These are phyloP conservation scores for Fusarium beomiforme DNA, from an alignment of 2,329 filamentous ascomycete genomes.

Conservation along the genomic window DNA sequence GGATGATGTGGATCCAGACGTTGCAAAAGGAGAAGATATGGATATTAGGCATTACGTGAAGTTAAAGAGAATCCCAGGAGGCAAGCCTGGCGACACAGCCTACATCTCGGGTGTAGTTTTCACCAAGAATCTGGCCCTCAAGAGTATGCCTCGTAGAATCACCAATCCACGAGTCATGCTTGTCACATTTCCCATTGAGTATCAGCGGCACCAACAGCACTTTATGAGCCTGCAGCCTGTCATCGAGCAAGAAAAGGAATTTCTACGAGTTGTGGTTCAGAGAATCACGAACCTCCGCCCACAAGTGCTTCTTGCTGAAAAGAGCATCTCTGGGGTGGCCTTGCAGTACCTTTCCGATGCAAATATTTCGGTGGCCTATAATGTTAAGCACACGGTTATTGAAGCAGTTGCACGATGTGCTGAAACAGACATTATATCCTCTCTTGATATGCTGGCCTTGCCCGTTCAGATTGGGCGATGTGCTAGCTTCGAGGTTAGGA, in stretches of 20 bases:
- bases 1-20: conserved; percentile 93
- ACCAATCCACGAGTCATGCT: conserved; percentile 87
- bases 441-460: conserved; percentile 88
- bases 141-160: conserved; percentile 93
- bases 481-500: conserved; percentile 92
- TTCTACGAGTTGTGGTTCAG: conserved; percentile 88
- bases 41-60: conserved; percentile 98
- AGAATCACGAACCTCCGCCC: conserved; percentile 88
- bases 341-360: conserved; percentile 88
- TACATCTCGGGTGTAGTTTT: conserved; percentile 98
- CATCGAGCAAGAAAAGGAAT: conserved; percentile 96
- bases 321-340: conserved; percentile 90
- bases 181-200: conserved; percentile 95
- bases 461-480: conserved; percentile 80
- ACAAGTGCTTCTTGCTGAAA: conserved; percentile 89
- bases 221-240: conserved; percentile 99
- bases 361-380: conserved; percentile 92
- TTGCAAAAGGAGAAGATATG: conserved; percentile 91
- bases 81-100: conserved; percentile 88
- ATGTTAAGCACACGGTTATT: conserved; percentile 95
- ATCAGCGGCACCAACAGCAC: conserved; percentile 85
- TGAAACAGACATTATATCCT: conserved; percentile 91
- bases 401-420: conserved; percentile 94
- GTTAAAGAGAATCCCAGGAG: conserved; percentile 93
- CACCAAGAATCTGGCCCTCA: conserved; percentile 94